Base-by-base conservation (phyloP, 2,329 filamentous ascomycete species). In the Tolypocladium album region DNA sequence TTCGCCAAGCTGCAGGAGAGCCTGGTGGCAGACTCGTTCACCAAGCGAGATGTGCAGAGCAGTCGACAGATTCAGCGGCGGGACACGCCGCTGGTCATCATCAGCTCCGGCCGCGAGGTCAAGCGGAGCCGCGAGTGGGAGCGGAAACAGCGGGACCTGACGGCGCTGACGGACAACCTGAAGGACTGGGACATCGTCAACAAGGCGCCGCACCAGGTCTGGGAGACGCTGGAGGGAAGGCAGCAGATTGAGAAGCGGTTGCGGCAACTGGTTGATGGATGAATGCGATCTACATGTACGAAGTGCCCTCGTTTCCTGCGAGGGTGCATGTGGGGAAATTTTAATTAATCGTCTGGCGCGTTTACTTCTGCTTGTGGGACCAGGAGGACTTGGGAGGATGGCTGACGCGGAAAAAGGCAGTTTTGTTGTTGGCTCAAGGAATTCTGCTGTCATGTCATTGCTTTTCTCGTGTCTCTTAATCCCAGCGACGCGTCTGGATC, bases 1-100 rank as follows among this genome's bases (percentile, higher is more conserved):
- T 96, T 95, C 72, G 89, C 92, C 5, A 90, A 92, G 74, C 79
- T 99, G 60, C 94, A 99, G 74, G 94, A 99, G 76, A 93, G 88
- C 64, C 80, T 97, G 1, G 91, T 97, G 39, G 92, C 92, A 0
- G 83, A 87, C 64, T 90, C 89, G 0, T 84, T 97, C 65, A 91
- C 91, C 17, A 88, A 87, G 72, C 89, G 89, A 40, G 94, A 99
- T 68, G 86, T 96, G 22, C 78, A 82, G 53, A 89, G 87, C 61
- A 91, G 91, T 61, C 81, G 88, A 27, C 86, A 87, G 55, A 94
- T 97, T 58, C 90, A 96, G 74, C 81, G 82, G 61, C 79, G 80
- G n/a, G 79, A 89, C 61, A 89, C 88, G 17, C 88, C 91, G 8
- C 76, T 97, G 45, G 87, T 87, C 2, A 78, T 99, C 31, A 82